phyloP scores from a whole-genome alignment of 108 stramenopile genomes.

The Fragilaria crotonensis region DNA sequence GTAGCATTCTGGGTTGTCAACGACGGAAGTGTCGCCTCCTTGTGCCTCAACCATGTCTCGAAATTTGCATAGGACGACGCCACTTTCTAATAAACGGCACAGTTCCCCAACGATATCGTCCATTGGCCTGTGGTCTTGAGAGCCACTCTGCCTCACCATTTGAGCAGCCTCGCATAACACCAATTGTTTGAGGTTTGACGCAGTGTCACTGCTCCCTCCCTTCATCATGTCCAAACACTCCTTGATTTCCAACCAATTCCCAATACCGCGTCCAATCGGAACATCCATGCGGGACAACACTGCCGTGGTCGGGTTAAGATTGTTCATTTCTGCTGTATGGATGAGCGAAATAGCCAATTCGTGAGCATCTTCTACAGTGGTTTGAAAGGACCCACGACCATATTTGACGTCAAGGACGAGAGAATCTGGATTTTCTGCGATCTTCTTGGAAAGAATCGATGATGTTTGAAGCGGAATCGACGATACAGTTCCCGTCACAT shows the following conservation, averaged over 20 bases:
- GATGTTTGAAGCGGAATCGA: constrained; percentile 65
- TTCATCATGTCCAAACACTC: constrained; percentile 72
- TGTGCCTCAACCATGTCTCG: constrained; percentile 69
- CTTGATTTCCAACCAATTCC: constrained; percentile 77
- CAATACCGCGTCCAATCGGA: constrained; percentile 60
- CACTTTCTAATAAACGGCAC: constrained; percentile 39
- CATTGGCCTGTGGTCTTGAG: constrained; percentile 13
- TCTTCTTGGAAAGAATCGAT: constrained; percentile 79
- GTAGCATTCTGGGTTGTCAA: constrained; percentile 24
- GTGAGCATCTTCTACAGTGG: constrained; percentile 42
- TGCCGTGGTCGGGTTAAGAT: constrained; percentile 54
- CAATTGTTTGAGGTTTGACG: constrained; percentile 51
- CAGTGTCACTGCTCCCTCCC: constrained; percentile 8
- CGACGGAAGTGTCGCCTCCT: constrained; percentile 49
- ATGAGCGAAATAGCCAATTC: constrained; percentile 58
- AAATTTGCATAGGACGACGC: constrained; percentile 57
- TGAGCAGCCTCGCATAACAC: constrained; percentile 53
- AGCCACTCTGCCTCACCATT: constrained; percentile 65
- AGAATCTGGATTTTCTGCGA: constrained; percentile 72
- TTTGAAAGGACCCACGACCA: constrained; percentile 59
- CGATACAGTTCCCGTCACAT: constrained; percentile 73
- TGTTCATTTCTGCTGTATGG: constrained; percentile 61
- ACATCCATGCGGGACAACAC: constrained; percentile 77
- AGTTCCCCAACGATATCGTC: constrained; percentile 35
- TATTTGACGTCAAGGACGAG: constrained; percentile 80